Base-by-base conservation (phyloP, 2,329 filamentous ascomycete species). In the Metarhizium guizhouense region DNA sequence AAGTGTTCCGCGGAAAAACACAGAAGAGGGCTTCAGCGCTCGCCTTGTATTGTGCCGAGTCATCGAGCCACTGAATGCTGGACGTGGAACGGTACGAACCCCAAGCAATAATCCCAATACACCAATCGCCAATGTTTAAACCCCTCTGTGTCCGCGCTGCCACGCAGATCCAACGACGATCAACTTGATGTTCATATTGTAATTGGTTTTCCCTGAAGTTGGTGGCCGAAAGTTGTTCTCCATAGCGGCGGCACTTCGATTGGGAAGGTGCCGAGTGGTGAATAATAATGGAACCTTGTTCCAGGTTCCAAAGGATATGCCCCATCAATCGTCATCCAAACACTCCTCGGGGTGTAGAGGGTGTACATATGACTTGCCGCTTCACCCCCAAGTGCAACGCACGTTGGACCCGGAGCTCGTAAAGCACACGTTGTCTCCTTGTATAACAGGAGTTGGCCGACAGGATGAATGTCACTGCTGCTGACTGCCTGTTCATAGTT, bases 251-350 rank as follows among this genome's bases (percentile, higher is more conserved):
- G 54, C 54, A 55, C 54, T 55, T 54, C 34, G 34, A 55, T 57
- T 57, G 56, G 55, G 56, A 57, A 57, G 53, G 53, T 52, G 56
- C 53, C 53, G 56, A 55, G 49, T 42, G 30, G 55, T 53, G 32
- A 18, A 25, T 34, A 34, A 34, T 11, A n/a, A 4, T 48, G 45
- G 45, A 11, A 18, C 45, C 25, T 48, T 29, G 45, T 14, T 30
- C 14, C 45, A 16, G 11, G 25, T 14, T 30, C 14, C 45, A 16
- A 29, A 4, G 11, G 25, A n/a, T 14, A 16, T 45, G 16, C 18
- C 16, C 42, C 42, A 20, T 45, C 16, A 20, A 45, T 25, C 42
- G 42, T 18, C 42, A 45, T 45, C 42, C 18, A 25, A 16, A 25
- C 42, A 45, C 42, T 10, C 42, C 42, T 45, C 6, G n/a, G 40